A percentile compares a stretch with the other conserved stretches of the same genome.
phyloP scores from a whole-genome alignment of 768 basidiomycete species.

The Megacollybia marginata region DNA sequence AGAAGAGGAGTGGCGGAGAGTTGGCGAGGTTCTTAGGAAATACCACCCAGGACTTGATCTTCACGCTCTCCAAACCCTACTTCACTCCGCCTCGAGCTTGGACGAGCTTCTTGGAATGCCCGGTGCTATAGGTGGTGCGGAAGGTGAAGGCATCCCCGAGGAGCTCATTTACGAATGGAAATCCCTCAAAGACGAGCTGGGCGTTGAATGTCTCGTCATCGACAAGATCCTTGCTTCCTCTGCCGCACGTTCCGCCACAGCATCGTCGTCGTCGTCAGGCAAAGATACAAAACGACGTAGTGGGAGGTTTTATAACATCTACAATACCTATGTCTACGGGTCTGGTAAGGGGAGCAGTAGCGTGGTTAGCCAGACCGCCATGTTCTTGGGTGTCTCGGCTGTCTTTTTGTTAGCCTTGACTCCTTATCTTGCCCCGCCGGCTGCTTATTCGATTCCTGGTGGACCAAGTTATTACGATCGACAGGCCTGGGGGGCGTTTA shows the following conservation, averaged over 20 bases:
- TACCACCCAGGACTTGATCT: constrained; percentile 59
- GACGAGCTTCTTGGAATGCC: constrained; percentile 30
- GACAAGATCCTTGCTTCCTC: constrained; percentile 54
- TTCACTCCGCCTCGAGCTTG: too few species aligned
- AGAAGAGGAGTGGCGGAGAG: constrained; percentile 38
- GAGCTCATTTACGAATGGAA: constrained; percentile 74
- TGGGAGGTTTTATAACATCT: constrained; percentile 76
- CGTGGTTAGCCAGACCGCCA: constrained; percentile 37
- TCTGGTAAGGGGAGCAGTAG: background rate
- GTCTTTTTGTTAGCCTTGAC: constrained; percentile 54
- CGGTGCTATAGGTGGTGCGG: constrained; percentile 12
- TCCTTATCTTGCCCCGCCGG: constrained; percentile 50
- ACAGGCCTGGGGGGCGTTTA: constrained; percentile 73
- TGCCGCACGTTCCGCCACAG: constrained; percentile 20
- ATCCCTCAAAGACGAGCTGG: constrained; percentile 71
- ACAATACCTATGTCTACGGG: constrained; percentile 60
- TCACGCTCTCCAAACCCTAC: constrained; percentile 5
- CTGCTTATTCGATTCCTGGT: constrained; percentile 44
- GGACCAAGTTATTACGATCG: constrained; percentile 70
- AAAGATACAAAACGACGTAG: constrained; percentile 23
- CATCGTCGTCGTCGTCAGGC: constrained; percentile 1
- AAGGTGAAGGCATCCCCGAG: constrained; percentile 43
- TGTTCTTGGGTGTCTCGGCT: constrained; percentile 59
- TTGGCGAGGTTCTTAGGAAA: constrained; percentile 54
- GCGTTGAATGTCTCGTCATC: constrained; percentile 69